Base-by-base conservation (phyloP, 495 filamentous ascomycete genomes). In the Aspergillus sparsus region DNA sequence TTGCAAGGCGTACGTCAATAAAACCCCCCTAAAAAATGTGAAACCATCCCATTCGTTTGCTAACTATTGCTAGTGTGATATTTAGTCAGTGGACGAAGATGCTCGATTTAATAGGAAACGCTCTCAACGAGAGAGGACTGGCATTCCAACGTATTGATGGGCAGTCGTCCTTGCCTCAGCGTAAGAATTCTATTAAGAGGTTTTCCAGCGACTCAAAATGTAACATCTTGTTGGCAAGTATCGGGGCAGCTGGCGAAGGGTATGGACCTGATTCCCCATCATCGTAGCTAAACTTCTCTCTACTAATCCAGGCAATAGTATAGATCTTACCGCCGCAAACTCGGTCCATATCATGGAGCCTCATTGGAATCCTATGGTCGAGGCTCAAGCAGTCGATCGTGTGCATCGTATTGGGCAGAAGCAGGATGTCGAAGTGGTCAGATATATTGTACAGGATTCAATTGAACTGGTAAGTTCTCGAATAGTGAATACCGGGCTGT, bases 281-380 rank as follows among this genome's bases (percentile, higher is more conserved):
- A 15, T 15, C 9, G 12, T 42, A 42, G 39, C 39, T 13, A 3
- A 27, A 27, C 21, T 27, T 42, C 37, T 42, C 37, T 49, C 12
- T 11, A 49, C 45, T 49, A 49, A 49, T 7, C 15, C 9, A 3
- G 15, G 21, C 15, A 47, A 13, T 47, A 47, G 45, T 13, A 47
- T 47, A 3, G 45, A 47, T 16, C n/a, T 47, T 16, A 47, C 45
- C 45, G 18, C 45, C 5, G 47, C 47, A 50, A 32, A 50, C 47
- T 32, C 16, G 7, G 47, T 50, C 21, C 47, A 50, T 12, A 18
- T 50, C 47, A 31, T 50, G 7, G 47, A 50, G 9, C 47, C 47
- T 32, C 47, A 50, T 10, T 50, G 47, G 21, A 50, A 50, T 13
- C 21, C 47, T 7, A 50, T 33, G 16, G 47, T 32, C 1, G 47